Conservation (phyloP, 2,329 filamentous ascomycete species). For the Dothideomycetes sp. region DNA sequence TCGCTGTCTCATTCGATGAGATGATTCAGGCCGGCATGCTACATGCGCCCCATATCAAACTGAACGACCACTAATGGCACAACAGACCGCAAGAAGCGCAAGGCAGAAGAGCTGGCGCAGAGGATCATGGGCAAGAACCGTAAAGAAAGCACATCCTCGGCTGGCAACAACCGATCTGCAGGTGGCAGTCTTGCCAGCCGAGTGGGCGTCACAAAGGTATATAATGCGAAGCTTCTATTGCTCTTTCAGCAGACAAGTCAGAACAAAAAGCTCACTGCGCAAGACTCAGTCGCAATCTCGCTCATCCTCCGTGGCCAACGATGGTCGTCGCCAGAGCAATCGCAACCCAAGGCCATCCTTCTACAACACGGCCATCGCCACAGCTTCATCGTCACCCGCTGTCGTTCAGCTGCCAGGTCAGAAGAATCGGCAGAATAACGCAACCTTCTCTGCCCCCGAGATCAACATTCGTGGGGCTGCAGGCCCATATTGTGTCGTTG, state of each 20-base stretch:
- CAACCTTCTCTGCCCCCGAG: conserved; percentile 26
- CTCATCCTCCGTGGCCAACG: conserved; percentile 4
- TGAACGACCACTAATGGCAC: conserved; percentile 6
- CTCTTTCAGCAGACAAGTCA: background rate
- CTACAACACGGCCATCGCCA: conserved; percentile 1
- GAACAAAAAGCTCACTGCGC: background rate
- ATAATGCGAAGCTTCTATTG: too few relatives aligned
- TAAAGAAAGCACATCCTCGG: conserved; percentile 46
- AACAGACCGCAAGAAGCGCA: conserved; percentile 56
- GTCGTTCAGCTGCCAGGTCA: conserved; percentile 2
- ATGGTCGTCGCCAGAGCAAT: conserved; percentile 2
- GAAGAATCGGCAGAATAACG: background rate
- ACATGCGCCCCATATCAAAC: background rate
- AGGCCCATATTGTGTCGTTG: conserved; percentile 59
- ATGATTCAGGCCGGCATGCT: conserved; percentile 39
- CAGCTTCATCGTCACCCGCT: conserved; percentile 4
- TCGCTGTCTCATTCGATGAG: conserved; percentile 35
- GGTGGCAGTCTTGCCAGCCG: conserved; percentile 55
- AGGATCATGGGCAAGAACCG: conserved; percentile 55
- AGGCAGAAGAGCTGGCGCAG: conserved; percentile 60
- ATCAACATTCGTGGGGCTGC: conserved; percentile 59
- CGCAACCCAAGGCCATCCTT: conserved; percentile 1
- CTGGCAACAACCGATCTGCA: conserved; percentile 17
- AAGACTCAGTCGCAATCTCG: conserved; percentile 7
- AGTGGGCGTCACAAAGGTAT: conserved; percentile 62